A percentile compares a stretch with the other conserved stretches of the same genome.
Conservation (phyloP, 192 early-diverging fungal species). For the Mortierella alpina region DNA sequence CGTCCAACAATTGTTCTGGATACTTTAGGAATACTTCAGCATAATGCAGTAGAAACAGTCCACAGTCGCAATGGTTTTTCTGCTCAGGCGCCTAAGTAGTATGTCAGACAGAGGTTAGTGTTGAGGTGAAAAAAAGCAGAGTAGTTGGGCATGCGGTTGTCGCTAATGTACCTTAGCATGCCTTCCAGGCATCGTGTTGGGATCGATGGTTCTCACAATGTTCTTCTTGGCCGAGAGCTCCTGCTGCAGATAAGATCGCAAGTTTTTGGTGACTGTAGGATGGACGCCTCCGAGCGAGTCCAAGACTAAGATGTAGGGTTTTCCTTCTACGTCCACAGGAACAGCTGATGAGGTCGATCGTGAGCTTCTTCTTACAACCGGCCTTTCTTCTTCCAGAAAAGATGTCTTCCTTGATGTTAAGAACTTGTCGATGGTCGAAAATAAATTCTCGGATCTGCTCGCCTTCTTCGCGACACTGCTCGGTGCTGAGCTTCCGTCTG, state of each 20-base stretch:
- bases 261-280: constrained; percentile 44
- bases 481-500: too few relatives aligned
- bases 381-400: too few relatives aligned
- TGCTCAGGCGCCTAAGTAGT: constrained; percentile 71
- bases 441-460: too few relatives aligned
- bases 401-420: not conserved
- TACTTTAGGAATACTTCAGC: constrained; percentile 72
- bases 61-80: constrained; percentile 87
- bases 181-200: constrained; percentile 44
- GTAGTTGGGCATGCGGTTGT: not conserved
- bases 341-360: constrained; percentile 1
- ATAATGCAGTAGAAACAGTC: constrained; percentile 87
- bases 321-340: constrained; percentile 24
- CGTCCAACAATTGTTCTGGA: constrained; percentile 53
- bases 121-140: not conserved
- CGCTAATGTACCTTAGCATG: constrained; percentile 67
- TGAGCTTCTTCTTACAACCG: not conserved
- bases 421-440: not conserved
- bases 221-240: constrained; percentile 58
- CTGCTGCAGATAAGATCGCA: constrained; percentile 53
- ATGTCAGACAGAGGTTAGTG: not conserved
- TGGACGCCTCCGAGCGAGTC: constrained; percentile 71
- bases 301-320: constrained; percentile 67
- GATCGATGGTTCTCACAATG: constrained; percentile 28
- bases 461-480: too few relatives aligned